Conservation (phyloP, 345 rosid genomes). For the Salix purpurea region DNA sequence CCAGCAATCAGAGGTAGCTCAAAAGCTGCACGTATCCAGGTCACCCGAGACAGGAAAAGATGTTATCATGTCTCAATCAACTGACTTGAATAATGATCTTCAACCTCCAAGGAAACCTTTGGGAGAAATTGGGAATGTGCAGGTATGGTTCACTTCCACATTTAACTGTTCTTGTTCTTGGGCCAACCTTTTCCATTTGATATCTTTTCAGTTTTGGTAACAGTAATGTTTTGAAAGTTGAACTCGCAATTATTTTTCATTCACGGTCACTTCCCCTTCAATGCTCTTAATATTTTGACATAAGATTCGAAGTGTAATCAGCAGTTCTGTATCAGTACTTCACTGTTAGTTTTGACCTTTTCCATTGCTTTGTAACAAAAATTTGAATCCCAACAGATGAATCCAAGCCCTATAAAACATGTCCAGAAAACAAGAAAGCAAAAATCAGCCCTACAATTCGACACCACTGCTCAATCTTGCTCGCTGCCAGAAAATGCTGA, state of each 20-base stretch:
- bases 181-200: not conserved
- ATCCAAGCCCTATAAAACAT: slow-evolving; percentile 33
- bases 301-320: too few relatives aligned
- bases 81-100: slow-evolving; percentile 8
- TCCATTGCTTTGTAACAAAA: slow-evolving; percentile 3
- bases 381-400: slow-evolving; percentile 27
- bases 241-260: too few relatives aligned
- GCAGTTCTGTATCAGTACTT: not conserved
- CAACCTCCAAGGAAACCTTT: slow-evolving; percentile 15
- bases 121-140: slow-evolving; percentile 16
- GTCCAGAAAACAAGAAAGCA: slow-evolving; percentile 26
- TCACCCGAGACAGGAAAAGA: not conserved
- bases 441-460: slow-evolving; percentile 18
- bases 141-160: slow-evolving; percentile 5
- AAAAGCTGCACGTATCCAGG: not conserved
- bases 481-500: slow-evolving; percentile 12
- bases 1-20: not conserved
- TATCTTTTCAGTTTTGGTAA: not conserved
- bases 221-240: too few relatives aligned
- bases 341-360: not conserved
- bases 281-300: too few relatives aligned
- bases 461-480: not conserved
- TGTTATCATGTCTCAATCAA: not conserved
- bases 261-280: too few relatives aligned
- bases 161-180: not conserved